Evolutionary conservation across 2,329 filamentous ascomycete species (phyloP), one percentile per base, ranked within the genome.

Genomic region (Pezizomycotina sp.): DNA sequence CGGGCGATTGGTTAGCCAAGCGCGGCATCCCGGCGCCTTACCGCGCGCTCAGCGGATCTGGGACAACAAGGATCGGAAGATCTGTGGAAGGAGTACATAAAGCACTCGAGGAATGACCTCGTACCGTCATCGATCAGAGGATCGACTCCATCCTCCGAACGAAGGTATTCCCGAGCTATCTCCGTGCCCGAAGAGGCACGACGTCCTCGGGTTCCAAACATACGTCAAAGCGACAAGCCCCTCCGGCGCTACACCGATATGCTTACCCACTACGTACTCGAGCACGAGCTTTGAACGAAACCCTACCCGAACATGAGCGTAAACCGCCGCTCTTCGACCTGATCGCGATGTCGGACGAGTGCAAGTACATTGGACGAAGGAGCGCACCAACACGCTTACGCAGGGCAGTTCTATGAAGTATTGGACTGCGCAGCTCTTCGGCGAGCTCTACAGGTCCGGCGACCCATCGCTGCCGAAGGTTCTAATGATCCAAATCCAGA

Each of bases 171-270:
- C 5, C n/a, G 31, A 34, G 20, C 5, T 41, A 10, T 14, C 21
- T 4, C 27, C 37, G 6, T 21, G 26, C 8, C 26, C 34, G 13
- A 24, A 14, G 16, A 18, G n/a, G 12, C 37, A 40, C 21, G 26
- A 21, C 15, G 33, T 20, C 7, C 14, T 41, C 5, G 37, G 36
- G 6, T 18, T 41, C 25, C 62, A 69, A 35, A 66, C 68, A 57
- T 75, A 77, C 53, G 59, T 67, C 39, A 75, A 73, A 47, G 65
- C 65, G 24, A 77, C 74, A 5, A 74, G 68, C 31, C 74, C 74
- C 61, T 78, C n/a, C 69, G 74, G 21, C 66, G 74, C 27, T 77
- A 66, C 54, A 56, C 60, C 4, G 74, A 78, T 53, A 56, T 77
- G 29, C 52, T 77, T 20, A 63, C 68, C 2, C 72, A 77, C 56